These are phyloP conservation scores for Leccinum truebloodii DNA, from an alignment of 768 basidiomycete genomes.

Conservation along the genomic window DNA sequence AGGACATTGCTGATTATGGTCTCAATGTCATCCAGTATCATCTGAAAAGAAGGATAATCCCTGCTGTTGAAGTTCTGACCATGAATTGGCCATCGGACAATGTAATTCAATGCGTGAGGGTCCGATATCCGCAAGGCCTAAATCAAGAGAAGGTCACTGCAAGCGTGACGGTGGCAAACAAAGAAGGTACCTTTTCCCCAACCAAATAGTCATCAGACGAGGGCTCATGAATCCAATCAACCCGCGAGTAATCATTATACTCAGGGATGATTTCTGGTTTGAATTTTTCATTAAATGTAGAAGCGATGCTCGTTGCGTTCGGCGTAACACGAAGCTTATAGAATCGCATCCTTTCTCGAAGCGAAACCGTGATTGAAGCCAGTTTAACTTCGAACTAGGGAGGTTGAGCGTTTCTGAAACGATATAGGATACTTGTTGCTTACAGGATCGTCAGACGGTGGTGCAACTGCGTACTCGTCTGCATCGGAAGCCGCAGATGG, in stretches of 20 bases:
- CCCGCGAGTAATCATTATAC: slow-evolving; percentile 75
- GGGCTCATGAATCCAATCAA: slow-evolving; percentile 78
- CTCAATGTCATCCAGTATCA: slow-evolving; percentile 77
- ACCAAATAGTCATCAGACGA: slow-evolving; percentile 53
- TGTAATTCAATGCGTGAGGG: slow-evolving; percentile 66
- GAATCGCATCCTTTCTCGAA: slow-evolving; percentile 83
- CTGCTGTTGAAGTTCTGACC: slow-evolving; percentile 81
- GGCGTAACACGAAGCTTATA: slow-evolving; percentile 79
- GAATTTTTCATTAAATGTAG: slow-evolving; percentile 81
- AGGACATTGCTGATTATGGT: slow-evolving; percentile 63
- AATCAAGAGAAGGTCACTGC: slow-evolving; percentile 11
- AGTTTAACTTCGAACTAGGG: slow-evolving; percentile 76
- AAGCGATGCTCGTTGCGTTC: slow-evolving; percentile 68
- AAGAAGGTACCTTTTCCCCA: slow-evolving; percentile 62
- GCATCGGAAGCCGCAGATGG: slow-evolving; percentile 32
- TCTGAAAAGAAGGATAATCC: slow-evolving; percentile 72
- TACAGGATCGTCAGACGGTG: slow-evolving; percentile 64
- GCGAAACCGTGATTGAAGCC: slow-evolving; percentile 64
- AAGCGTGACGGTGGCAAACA: not conserved
- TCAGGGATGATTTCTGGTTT: slow-evolving; percentile 85
- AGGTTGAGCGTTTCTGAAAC: slow-evolving; percentile 3
- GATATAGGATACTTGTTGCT: slow-evolving; percentile 21
- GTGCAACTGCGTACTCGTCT: slow-evolving; percentile 53
- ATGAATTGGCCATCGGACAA: slow-evolving; percentile 79
- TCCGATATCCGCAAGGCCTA: slow-evolving; percentile 73